Percentiles rank a stretch among this genome's conserved stretches.
These are phyloP conservation scores for Gnetum montanum DNA, from an alignment of 75 land plant genomes.

Conservation along the genomic window DNA sequence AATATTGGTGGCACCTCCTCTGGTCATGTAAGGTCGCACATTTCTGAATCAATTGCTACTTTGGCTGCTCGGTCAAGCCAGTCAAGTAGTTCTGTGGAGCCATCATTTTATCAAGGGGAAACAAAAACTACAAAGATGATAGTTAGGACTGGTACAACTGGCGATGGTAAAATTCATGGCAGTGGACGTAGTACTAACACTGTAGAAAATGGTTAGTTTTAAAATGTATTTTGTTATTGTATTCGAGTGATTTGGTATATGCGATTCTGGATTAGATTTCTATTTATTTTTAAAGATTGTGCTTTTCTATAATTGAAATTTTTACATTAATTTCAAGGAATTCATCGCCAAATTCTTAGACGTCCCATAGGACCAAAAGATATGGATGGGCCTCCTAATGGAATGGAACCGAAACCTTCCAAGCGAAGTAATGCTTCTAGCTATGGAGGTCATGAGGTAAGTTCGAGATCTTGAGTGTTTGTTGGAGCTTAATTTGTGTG, in stretches of 20 bases:
- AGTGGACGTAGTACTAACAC: conserved; percentile 27
- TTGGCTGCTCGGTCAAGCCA: conserved; percentile 10
- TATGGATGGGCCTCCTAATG: conserved; percentile 13
- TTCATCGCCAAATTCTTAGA: conserved; percentile 38
- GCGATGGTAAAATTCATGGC: conserved; percentile 23
- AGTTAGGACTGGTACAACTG: conserved; percentile 22
- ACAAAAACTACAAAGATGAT: conserved; percentile 26
- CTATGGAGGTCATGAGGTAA: conserved; percentile 55
- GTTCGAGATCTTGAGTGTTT: no score
- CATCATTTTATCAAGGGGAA: conserved; percentile 25
- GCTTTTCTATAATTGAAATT: not conserved
- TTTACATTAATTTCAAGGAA: conserved; percentile 16
- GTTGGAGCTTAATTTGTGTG: no score
- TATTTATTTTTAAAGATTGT: no score
- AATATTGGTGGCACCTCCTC: conserved; percentile 9
- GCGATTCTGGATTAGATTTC: not conserved
- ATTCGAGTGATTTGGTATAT: not conserved
- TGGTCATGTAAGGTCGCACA: conserved; percentile 3
- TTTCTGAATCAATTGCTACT: conserved; percentile 5
- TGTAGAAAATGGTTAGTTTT: conserved; percentile 40
- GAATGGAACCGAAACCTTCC: conserved; percentile 33
- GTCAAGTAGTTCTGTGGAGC: not conserved
- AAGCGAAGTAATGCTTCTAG: conserved; percentile 37
- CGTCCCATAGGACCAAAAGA: conserved; percentile 39
- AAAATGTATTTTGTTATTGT: conserved; percentile 5